Conservation (phyloP, 2,329 filamentous ascomycete genomes). For the Phyllachora maydis region DNA sequence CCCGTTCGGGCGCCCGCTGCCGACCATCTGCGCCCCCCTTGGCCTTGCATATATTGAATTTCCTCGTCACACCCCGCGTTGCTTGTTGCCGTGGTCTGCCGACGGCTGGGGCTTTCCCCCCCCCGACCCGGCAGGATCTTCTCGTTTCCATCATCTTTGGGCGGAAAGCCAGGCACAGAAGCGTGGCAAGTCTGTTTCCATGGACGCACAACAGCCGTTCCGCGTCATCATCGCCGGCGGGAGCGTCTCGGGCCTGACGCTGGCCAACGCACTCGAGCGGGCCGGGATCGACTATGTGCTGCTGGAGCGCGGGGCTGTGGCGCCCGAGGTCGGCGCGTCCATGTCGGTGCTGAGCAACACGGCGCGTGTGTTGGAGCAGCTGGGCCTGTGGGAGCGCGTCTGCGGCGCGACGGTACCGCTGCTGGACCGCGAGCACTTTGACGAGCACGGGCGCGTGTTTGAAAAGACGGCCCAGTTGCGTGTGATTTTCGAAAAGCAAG, state of each 20-base stretch:
- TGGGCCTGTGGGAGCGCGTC: constrained; percentile 2
- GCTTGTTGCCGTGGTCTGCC: too few species aligned
- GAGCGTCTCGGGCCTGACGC: constrained; percentile 4
- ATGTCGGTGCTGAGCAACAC: constrained; percentile 2
- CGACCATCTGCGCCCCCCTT: too few species aligned
- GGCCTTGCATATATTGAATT: too few species aligned
- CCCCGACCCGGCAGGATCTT: too few species aligned
- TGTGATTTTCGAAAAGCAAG: constrained; percentile 1
- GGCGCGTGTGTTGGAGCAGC: constrained; percentile 3
- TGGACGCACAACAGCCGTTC: constrained; percentile 1
- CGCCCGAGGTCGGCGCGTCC: constrained; percentile 5
- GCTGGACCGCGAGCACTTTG: constrained; percentile 3
- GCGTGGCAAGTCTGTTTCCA: too few species aligned
- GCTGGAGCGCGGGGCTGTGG: constrained; percentile 6
- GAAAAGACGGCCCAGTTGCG: constrained; percentile 2
- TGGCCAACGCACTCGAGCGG: constrained; percentile 4
- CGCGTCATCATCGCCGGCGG: constrained; percentile 5
- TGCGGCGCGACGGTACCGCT: constrained; percentile 1
- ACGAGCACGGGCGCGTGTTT: constrained; percentile 4
- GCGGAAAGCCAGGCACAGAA: too few species aligned
- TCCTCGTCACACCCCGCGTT: too few species aligned
- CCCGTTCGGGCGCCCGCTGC: too few species aligned
- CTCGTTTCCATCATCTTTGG: too few species aligned
- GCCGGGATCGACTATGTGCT: constrained; percentile 5
- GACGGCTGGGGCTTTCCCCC: too few species aligned